Evolutionary conservation across 2,329 filamentous ascomycete species (phyloP).

Genomic region (Hypoxylon sp.): DNA sequence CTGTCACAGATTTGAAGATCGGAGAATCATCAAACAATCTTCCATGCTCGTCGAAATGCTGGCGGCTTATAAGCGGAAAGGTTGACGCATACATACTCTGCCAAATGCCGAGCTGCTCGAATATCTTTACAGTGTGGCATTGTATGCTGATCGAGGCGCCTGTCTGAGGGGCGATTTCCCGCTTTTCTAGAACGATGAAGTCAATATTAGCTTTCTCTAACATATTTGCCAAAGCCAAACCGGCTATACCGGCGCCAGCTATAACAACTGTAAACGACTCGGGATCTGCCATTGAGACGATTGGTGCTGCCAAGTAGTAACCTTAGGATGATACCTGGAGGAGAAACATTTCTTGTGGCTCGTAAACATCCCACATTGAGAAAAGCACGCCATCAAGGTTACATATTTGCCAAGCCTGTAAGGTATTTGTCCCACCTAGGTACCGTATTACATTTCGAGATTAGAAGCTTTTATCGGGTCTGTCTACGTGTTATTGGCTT

Average conservation of each 20-base stretch:
- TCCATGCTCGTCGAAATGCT: constrained; percentile 17
- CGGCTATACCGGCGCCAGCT: constrained; percentile 36
- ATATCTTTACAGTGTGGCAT: constrained; percentile 27
- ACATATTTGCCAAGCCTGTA: not conserved
- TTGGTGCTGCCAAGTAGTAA: not conserved
- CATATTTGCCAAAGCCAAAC: constrained; percentile 34
- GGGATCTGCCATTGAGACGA: not conserved
- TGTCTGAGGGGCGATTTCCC: constrained; percentile 38
- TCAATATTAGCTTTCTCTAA: constrained; percentile 42
- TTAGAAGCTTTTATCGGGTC: not conserved
- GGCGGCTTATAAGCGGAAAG: constrained; percentile 29
- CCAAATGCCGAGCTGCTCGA: constrained; percentile 42
- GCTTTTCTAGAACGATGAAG: constrained; percentile 41
- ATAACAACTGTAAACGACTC: constrained; percentile 42
- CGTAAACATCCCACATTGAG: not conserved
- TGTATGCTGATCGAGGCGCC: constrained; percentile 40
- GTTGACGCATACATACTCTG: constrained; percentile 19
- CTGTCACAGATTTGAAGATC: constrained; percentile 23
- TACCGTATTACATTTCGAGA: not conserved
- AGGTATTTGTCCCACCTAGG: not conserved
- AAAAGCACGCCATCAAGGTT: constrained; percentile 1
- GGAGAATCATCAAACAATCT: constrained; percentile 5
- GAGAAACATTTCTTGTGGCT: not conserved
- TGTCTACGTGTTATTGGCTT: not conserved
- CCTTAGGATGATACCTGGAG: not conserved